These are phyloP conservation scores for Jimgerdemannia flammicorona DNA, from an alignment of 192 early-diverging fungal species.

Conservation along the genomic window DNA sequence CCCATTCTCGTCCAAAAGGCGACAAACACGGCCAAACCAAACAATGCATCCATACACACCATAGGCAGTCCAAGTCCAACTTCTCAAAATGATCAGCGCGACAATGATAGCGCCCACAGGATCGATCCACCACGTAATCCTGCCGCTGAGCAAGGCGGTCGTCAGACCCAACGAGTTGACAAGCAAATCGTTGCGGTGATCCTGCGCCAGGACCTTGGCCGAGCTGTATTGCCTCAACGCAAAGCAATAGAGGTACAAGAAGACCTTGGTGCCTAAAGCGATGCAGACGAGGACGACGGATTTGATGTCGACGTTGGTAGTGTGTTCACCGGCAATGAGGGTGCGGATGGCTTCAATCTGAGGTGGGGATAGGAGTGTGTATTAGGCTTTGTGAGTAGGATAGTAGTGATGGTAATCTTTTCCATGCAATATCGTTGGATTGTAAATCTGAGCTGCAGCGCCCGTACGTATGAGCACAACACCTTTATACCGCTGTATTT, in stretches of 20 bases:
- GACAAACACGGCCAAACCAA: not conserved
- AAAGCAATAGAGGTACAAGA: constrained; percentile 68
- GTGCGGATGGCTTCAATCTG: constrained; percentile 63
- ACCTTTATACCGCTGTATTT: no score
- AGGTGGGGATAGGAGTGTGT: not conserved
- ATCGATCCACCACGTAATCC: constrained; percentile 65
- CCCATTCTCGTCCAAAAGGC: no score
- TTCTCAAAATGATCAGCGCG: constrained; percentile 62
- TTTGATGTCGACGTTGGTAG: constrained; percentile 40
- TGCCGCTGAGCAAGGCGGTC: constrained; percentile 59
- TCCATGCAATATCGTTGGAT: no score
- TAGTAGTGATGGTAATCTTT: no score
- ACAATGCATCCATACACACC: constrained; percentile 22
- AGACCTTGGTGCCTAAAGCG: constrained; percentile 59
- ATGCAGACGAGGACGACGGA: constrained; percentile 49
- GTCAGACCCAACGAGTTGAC: constrained; percentile 69
- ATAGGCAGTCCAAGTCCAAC: constrained; percentile 60
- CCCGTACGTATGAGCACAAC: no score
- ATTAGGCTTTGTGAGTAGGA: not conserved
- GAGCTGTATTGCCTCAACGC: constrained; percentile 52
- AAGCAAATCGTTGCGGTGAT: constrained; percentile 74
- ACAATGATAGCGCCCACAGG: constrained; percentile 67
- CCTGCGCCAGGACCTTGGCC: constrained; percentile 61
- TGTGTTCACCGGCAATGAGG: constrained; percentile 37
- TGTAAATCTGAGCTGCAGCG: no score